Conservation (phyloP, 495 filamentous ascomycete genomes). For the Jackrogersella minutella region DNA sequence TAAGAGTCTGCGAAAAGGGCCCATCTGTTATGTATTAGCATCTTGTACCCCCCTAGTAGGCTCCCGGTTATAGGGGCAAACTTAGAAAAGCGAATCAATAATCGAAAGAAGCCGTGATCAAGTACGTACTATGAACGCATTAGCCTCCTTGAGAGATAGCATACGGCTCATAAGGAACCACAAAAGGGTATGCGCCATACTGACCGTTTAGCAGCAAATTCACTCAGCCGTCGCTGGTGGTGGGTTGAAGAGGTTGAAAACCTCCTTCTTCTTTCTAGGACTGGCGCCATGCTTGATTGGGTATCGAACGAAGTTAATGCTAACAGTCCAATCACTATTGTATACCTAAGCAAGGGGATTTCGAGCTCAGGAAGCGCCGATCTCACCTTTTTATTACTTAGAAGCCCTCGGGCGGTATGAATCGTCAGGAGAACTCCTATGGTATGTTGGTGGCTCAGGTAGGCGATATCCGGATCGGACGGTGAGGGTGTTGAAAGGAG, state of each 20-base stretch:
- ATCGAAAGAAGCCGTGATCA: background rate
- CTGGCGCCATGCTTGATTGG: conserved; percentile 22
- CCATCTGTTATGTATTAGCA: conserved; percentile 47
- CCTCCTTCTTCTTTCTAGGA: conserved; percentile 29
- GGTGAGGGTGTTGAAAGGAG: conserved; percentile 14
- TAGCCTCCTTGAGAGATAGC: background rate
- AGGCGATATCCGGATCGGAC: conserved; percentile 11
- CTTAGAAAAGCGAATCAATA: background rate
- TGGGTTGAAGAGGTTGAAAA: conserved; percentile 31
- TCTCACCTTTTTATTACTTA: background rate
- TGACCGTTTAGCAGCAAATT: conserved; percentile 36
- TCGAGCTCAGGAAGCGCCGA: background rate
- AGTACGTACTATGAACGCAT: conserved; percentile 21
- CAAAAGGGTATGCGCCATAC: background rate
- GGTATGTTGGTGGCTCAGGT: conserved; percentile 11
- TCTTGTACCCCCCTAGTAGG: background rate
- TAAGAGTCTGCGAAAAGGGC: conserved; percentile 53
- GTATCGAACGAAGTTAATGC: background rate
- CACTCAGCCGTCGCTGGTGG: conserved; percentile 32
- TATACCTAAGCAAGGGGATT: background rate
- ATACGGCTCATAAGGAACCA: background rate
- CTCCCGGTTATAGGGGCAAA: background rate
- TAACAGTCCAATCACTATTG: conserved; percentile 15
- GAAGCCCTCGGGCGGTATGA: background rate
- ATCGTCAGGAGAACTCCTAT: background rate